phyloP scores from a whole-genome alignment of 306 rosid species.

The Pterocarpus macrocarpus region DNA sequence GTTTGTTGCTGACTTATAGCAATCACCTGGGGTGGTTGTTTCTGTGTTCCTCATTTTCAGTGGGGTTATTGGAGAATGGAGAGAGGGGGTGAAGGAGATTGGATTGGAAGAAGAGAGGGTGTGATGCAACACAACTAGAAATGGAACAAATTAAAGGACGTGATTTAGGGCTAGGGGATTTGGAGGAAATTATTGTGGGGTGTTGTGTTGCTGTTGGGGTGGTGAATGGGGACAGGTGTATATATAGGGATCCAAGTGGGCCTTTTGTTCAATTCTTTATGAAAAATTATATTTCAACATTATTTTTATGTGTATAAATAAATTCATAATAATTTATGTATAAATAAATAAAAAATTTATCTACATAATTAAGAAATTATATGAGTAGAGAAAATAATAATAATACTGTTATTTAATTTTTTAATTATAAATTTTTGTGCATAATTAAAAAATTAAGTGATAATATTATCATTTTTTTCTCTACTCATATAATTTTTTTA shows the following conservation, averaged over 20 bases:
- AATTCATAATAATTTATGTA: too few relatives aligned
- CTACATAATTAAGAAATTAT: too few relatives aligned
- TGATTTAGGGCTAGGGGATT: constrained; percentile 5
- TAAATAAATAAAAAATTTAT: too few relatives aligned
- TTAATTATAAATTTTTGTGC: too few relatives aligned
- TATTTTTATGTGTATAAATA: too few relatives aligned
- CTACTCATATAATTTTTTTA: too few relatives aligned
- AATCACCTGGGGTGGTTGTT: constrained; percentile 49
- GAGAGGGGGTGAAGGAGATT: constrained; percentile 30
- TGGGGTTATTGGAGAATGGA: constrained; percentile 19
- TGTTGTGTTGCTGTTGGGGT: background rate
- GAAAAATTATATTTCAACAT: too few relatives aligned
- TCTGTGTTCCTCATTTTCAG: constrained; percentile 57
- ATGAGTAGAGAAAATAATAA: too few relatives aligned
- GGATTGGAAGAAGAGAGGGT: constrained; percentile 25
- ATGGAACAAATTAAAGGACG: constrained; percentile 43
- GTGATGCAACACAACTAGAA: constrained; percentile 33
- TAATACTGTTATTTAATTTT: too few relatives aligned
- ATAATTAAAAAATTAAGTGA: too few relatives aligned
- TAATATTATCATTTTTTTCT: too few relatives aligned
- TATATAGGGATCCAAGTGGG: constrained; percentile 28
- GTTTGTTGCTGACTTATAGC: constrained; percentile 33
- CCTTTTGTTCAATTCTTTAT: too few relatives aligned
- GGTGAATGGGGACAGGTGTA: constrained; percentile 46
- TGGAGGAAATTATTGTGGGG: constrained; percentile 3